A percentile compares a stretch with the other conserved stretches of the same genome.
These are phyloP conservation scores for Flammula alnicola DNA, from an alignment of 1,284 basidiomycete species.

Conservation along the genomic window DNA sequence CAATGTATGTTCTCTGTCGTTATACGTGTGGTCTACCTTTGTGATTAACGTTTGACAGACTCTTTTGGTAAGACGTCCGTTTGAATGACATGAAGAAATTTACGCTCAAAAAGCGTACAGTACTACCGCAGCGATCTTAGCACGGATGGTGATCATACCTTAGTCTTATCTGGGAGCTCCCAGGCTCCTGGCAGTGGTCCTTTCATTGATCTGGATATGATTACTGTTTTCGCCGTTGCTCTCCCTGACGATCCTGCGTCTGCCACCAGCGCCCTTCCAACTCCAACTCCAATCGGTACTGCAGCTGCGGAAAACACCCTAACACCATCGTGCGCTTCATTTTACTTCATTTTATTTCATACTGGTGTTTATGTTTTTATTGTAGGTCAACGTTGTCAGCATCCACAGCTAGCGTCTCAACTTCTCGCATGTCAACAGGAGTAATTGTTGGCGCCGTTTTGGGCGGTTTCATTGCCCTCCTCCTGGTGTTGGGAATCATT, in stretches of 20 bases:
- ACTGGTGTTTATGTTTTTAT: neutral
- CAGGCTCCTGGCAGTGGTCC: slow-evolving; percentile 18
- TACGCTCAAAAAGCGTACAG: slow-evolving; percentile 18
- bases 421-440: slow-evolving; percentile 18
- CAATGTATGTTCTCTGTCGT: slow-evolving; percentile 37
- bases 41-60: slow-evolving; percentile 29
- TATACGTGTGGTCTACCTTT: too few relatives aligned
- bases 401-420: slow-evolving; percentile 11
- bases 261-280: neutral
- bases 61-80: slow-evolving; percentile 42
- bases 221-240: slow-evolving; percentile 40
- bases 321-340: neutral
- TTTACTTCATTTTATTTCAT: neutral
- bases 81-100: neutral
- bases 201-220: slow-evolving; percentile 42
- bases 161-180: slow-evolving; percentile 23
- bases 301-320: neutral
- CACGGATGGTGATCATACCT: slow-evolving; percentile 23
- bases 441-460: slow-evolving; percentile 21
- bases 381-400: slow-evolving; percentile 12
- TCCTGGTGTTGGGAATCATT: slow-evolving; percentile 30
- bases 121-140: slow-evolving; percentile 27
- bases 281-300: slow-evolving; percentile 1
- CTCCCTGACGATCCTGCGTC: slow-evolving; percentile 2
- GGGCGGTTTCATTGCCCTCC: slow-evolving; percentile 19